Conservation (phyloP, 257 asterid genomes). For the Thymus mandschuricus region DNA sequence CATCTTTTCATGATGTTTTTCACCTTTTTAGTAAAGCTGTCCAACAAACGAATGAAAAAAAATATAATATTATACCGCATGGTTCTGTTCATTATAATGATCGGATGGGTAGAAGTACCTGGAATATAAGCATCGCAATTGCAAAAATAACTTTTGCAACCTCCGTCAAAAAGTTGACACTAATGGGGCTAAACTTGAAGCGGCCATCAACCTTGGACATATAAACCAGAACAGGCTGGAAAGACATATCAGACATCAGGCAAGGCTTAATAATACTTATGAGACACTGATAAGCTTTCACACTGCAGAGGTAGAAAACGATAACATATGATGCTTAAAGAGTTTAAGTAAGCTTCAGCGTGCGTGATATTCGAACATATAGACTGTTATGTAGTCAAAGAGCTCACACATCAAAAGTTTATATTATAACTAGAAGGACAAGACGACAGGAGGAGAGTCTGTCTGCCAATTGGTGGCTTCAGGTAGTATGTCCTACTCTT, state of each 20-base stretch:
- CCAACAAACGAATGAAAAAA: background rate
- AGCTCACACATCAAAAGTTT: background rate
- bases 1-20: constrained; percentile 13
- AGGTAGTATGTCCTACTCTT: background rate
- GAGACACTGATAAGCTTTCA: constrained; percentile 30
- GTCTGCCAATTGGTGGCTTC: constrained; percentile 10
- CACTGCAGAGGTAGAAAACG: constrained; percentile 9
- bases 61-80: background rate
- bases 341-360: constrained; percentile 2
- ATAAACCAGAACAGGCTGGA: constrained; percentile 88
- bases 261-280: constrained; percentile 26
- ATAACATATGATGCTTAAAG: constrained; percentile 12
- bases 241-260: constrained; percentile 29
- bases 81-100: constrained; percentile 17
- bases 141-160: constrained; percentile 84
- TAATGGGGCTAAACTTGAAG: constrained; percentile 91
- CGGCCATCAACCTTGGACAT: constrained; percentile 98
- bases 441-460: background rate
- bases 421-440: background rate
- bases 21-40: background rate
- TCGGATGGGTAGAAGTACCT: constrained; percentile 55
- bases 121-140: constrained; percentile 78
- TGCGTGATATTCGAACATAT: constrained; percentile 11
- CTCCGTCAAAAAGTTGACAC: constrained; percentile 96
- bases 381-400: background rate